Percentiles rank a stretch among this genome's conserved stretches.
These are phyloP conservation scores for Scutellaria minor DNA, from an alignment of 257 asterid genomes.

Conservation along the genomic window DNA sequence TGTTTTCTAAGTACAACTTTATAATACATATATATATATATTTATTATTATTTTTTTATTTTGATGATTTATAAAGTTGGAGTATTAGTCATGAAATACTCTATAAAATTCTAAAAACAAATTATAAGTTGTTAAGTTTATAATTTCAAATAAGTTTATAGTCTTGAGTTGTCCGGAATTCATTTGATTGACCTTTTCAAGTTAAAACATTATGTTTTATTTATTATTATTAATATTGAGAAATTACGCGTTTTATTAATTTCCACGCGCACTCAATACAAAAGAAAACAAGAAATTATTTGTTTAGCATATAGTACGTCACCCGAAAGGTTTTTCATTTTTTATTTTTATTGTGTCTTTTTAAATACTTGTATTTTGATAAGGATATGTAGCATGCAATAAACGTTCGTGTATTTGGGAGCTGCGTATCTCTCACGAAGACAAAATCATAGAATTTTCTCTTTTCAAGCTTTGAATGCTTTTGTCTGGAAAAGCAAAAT, in stretches of 20 bases:
- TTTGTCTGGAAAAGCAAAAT: conserved; percentile 25
- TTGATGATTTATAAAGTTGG: no score
- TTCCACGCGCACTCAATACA: neutral
- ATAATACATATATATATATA: no score
- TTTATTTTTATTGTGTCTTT: no score
- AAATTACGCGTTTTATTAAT: conserved; percentile 13
- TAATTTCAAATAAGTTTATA: neutral
- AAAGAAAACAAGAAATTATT: no score
- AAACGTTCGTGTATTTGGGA: neutral
- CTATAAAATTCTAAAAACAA: neutral
- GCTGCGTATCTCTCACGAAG: conserved; percentile 10
- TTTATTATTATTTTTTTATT: no score
- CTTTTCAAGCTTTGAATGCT: neutral
- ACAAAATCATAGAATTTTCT: neutral
- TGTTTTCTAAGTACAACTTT: no score
- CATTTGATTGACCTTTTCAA: neutral
- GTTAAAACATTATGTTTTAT: no score
- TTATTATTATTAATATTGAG: no score
- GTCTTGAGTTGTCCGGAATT: neutral
- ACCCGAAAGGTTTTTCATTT: neutral
- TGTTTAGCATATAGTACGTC: no score
- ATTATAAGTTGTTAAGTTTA: neutral
- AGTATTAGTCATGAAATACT: no score
- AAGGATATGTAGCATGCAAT: conserved; percentile 11
- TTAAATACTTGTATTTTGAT: neutral